Conservation (phyloP, 2,329 filamentous ascomycete species). For the Zymoseptoria tritici region DNA sequence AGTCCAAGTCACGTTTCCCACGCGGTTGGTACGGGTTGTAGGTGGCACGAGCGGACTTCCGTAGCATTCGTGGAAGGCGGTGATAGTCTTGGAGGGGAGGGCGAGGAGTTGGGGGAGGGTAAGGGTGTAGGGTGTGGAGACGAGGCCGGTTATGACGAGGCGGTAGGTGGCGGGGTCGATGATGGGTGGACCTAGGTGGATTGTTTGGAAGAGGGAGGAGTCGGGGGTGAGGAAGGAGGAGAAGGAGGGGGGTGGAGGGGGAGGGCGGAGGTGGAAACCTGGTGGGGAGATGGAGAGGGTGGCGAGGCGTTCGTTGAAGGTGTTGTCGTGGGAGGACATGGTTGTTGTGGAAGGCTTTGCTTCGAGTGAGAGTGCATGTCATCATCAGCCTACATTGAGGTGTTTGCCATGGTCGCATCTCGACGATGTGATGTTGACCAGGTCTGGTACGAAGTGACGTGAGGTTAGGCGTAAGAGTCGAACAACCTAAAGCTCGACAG, state of each 20-base stretch:
- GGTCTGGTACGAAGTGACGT: neutral
- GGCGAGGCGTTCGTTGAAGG: neutral
- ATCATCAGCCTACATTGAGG: neutral
- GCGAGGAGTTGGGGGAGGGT: slow-evolving; percentile 22
- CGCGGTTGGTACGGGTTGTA: slow-evolving; percentile 23
- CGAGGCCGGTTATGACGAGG: slow-evolving; percentile 28
- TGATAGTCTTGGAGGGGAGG: slow-evolving; percentile 23
- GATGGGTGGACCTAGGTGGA: slow-evolving; percentile 30
- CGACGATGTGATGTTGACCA: neutral
- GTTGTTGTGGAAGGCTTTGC: neutral
- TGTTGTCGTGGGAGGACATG: neutral
- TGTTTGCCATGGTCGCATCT: neutral
- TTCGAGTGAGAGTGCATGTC: neutral
- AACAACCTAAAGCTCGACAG: too few relatives aligned
- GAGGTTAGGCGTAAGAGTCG: neutral
- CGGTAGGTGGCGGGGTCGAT: slow-evolving; percentile 25
- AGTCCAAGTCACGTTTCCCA: slow-evolving; percentile 33
- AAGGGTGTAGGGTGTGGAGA: slow-evolving; percentile 24
- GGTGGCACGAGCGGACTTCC: slow-evolving; percentile 29
- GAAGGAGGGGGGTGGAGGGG: slow-evolving; percentile 3
- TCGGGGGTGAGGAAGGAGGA: slow-evolving; percentile 1
- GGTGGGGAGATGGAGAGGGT: neutral
- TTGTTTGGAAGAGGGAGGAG: slow-evolving; percentile 29
- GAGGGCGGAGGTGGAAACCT: slow-evolving; percentile 5
- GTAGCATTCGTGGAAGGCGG: slow-evolving; percentile 33